Percentiles rank a stretch among this genome's conserved stretches.
Conservation (phyloP, 129 eudicot species). For the Centaurea solstitialis region DNA sequence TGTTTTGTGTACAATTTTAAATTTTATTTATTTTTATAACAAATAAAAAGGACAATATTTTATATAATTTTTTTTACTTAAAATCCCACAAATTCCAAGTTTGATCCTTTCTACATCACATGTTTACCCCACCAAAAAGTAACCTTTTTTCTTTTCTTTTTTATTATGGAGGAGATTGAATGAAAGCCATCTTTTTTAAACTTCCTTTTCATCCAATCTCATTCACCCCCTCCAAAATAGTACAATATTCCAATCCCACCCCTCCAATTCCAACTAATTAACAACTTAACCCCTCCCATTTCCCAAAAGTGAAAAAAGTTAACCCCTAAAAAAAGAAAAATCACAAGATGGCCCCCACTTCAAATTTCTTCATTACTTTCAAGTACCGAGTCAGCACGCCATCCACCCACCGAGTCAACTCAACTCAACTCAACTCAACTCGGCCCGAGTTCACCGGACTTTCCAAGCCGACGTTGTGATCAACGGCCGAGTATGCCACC, state of each 20-base stretch:
- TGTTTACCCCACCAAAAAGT: conserved; percentile 28
- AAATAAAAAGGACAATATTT: not conserved
- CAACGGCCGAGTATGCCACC: conserved; percentile 89
- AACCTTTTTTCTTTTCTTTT: conserved; percentile 11
- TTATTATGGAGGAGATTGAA: conserved; percentile 32
- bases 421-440: conserved; percentile 32
- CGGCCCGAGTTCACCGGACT: conserved; percentile 38
- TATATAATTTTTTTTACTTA: not conserved
- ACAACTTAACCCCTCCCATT: conserved; percentile 31
- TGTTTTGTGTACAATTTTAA: not conserved
- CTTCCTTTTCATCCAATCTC: conserved; percentile 12
- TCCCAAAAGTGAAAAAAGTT: conserved; percentile 8
- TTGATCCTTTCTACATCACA: conserved; percentile 33
- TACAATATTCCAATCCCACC: conserved; percentile 29
- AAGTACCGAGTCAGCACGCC: conserved; percentile 29
- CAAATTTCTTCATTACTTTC: conserved; percentile 18
- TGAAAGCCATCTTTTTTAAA: conserved; percentile 13
- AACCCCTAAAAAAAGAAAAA: conserved; percentile 19
- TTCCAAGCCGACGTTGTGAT: conserved; percentile 90
- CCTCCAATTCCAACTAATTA: conserved; percentile 18
- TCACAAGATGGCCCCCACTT: conserved; percentile 22
- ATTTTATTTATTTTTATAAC: not conserved
- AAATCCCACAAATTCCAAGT: conserved; percentile 29
- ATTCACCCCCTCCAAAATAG: conserved; percentile 19
- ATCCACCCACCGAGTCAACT: conserved; percentile 22